Evolutionary conservation across 192 early-diverging fungal species (phyloP).

Genomic region (Cetraspora pellucida): DNA sequence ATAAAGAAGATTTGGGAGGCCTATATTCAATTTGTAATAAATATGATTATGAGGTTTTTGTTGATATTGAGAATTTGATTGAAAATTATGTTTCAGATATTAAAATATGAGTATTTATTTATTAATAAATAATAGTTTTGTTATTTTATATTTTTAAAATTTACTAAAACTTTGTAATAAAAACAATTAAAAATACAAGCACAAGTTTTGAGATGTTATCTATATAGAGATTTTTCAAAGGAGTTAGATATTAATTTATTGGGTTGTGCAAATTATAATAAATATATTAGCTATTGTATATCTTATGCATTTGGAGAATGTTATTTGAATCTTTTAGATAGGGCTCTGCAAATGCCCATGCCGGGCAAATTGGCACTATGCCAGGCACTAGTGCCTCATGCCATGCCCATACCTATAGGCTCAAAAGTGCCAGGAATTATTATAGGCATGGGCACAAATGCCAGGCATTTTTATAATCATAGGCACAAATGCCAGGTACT

Average conservation of each 20-base stretch:
- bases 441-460: too few relatives aligned
- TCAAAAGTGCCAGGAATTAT: too few relatives aligned
- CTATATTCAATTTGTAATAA: not conserved
- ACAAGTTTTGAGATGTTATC: not conserved
- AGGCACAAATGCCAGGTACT: too few relatives aligned
- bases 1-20: not conserved
- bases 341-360: too few relatives aligned
- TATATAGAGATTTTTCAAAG: not conserved
- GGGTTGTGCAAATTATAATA: not conserved
- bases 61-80: not conserved
- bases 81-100: not conserved
- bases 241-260: not conserved
- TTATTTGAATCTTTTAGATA: not conserved
- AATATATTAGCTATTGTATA: not conserved
- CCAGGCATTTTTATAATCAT: too few relatives aligned
- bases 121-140: not conserved
- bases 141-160: not conserved
- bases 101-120: not conserved
- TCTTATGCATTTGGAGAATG: not conserved
- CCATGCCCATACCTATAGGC: too few relatives aligned
- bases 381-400: too few relatives aligned
- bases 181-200: not conserved
- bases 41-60: not conserved
- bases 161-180: not conserved
- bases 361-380: too few relatives aligned